Conservation (phyloP, 768 basidiomycete species). For the Agaricus sinodeliciosus region DNA sequence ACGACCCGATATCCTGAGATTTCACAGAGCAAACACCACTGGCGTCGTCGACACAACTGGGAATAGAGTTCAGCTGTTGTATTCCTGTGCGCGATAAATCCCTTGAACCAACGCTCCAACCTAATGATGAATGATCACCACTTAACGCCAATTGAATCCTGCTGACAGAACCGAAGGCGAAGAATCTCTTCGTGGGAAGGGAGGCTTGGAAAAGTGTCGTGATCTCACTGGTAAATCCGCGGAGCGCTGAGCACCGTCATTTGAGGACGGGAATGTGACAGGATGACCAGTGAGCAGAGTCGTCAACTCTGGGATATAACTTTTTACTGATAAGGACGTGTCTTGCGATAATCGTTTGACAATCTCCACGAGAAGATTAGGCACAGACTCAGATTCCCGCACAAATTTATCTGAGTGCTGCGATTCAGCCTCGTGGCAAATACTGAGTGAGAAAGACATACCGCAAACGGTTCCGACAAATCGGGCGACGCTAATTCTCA, state of each 20-base stretch:
- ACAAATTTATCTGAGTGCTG: slow-evolving; percentile 21
- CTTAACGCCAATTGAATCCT: not conserved
- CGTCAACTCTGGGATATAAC: slow-evolving; percentile 38
- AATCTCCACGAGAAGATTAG: slow-evolving; percentile 31
- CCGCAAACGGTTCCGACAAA: slow-evolving; percentile 51
- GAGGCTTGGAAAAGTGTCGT: slow-evolving; percentile 10
- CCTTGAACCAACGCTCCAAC: not conserved
- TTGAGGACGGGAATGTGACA: slow-evolving; percentile 4
- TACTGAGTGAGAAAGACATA: slow-evolving; percentile 26
- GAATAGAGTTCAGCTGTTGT: not conserved
- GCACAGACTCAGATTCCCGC: slow-evolving; percentile 22
- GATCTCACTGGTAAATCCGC: slow-evolving; percentile 3
- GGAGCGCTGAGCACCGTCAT: not conserved
- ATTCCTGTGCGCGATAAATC: not conserved
- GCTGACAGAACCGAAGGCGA: not conserved
- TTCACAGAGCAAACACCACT: not conserved
- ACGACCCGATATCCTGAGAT: no score
- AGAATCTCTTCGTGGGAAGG: slow-evolving; percentile 1
- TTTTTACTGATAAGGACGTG: slow-evolving; percentile 52
- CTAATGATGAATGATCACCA: not conserved
- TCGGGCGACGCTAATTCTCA: slow-evolving; percentile 82
- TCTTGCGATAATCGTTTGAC: slow-evolving; percentile 46
- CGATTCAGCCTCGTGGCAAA: slow-evolving; percentile 9
- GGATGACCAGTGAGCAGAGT: slow-evolving; percentile 1
- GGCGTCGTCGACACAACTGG: not conserved